phyloP scores from a whole-genome alignment of 148 eudicot genomes.

The Bassia scoparia region DNA sequence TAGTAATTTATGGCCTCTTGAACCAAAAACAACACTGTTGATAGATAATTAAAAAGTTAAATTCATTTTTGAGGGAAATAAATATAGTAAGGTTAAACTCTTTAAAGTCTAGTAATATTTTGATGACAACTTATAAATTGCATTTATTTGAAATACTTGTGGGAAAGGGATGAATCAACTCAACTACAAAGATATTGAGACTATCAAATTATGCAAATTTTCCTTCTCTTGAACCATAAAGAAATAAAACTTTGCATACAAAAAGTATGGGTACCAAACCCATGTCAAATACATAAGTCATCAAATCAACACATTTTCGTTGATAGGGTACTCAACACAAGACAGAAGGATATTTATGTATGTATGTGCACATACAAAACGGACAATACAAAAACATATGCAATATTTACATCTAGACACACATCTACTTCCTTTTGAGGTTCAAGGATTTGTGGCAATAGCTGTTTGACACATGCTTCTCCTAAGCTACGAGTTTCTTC shows the following conservation, averaged over 20 bases:
- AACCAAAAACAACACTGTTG: too few species aligned
- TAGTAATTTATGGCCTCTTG: too few species aligned
- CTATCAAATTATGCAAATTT: background rate
- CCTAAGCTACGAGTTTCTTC: constrained; percentile 89
- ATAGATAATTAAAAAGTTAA: too few species aligned
- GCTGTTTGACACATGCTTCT: constrained; percentile 77
- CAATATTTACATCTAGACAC: constrained; percentile 8
- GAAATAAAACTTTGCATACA: background rate
- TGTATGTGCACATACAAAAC: background rate
- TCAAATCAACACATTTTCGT: background rate
- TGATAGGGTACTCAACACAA: background rate
- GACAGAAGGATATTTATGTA: background rate
- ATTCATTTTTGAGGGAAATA: too few species aligned
- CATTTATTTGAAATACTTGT: too few species aligned
- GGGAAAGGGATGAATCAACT: too few species aligned
- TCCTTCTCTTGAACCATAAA: background rate
- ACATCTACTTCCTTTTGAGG: constrained; percentile 79
- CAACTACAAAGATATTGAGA: background rate
- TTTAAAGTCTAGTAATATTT: too few species aligned
- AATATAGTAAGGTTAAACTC: too few species aligned
- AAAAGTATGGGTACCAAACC: background rate
- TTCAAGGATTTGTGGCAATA: constrained; percentile 51
- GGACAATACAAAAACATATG: constrained; percentile 4
- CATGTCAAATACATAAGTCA: background rate
- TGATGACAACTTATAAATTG: too few species aligned